Evolutionary conservation across 2,329 filamentous ascomycete species (phyloP).

Genomic region (Ophiocordyceps camponoti-rufipedis): DNA sequence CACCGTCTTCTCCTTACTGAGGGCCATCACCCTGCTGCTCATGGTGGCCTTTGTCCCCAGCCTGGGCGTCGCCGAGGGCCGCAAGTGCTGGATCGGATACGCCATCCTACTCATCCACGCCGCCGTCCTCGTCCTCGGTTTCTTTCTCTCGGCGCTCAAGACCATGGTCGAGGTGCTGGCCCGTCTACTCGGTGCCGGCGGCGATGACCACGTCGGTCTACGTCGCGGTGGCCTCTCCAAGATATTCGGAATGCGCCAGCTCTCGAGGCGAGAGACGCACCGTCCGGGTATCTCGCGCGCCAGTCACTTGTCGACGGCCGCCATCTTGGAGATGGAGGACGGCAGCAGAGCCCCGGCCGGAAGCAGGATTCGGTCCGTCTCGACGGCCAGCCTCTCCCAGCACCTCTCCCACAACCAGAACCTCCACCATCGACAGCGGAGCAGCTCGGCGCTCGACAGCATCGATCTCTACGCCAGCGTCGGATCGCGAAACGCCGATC

Average conservation of each 20-base stretch:
- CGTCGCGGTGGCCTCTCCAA: constrained; percentile 71
- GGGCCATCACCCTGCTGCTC: constrained; percentile 57
- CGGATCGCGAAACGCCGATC: constrained; percentile 30
- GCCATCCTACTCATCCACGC: constrained; percentile 75
- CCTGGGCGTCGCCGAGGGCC: constrained; percentile 56
- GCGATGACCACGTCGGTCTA: constrained; percentile 50
- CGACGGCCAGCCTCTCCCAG: constrained; percentile 37
- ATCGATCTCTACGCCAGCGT: constrained; percentile 25
- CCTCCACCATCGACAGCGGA: constrained; percentile 25
- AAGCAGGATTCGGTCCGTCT: constrained; percentile 40
- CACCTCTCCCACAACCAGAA: constrained; percentile 12
- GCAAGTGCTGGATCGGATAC: constrained; percentile 92
- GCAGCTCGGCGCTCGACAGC: constrained; percentile 36
- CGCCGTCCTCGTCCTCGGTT: constrained; percentile 71
- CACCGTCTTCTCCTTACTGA: constrained; percentile 60
- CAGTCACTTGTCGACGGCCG: constrained; percentile 67
- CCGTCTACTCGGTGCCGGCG: constrained; percentile 65
- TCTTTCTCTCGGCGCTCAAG: constrained; percentile 81
- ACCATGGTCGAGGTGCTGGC: constrained; percentile 80
- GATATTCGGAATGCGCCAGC: constrained; percentile 79
- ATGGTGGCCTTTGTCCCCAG: constrained; percentile 75
- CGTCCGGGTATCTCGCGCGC: constrained; percentile 49
- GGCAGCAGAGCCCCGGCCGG: constrained; percentile 43
- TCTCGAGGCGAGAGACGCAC: constrained; percentile 53
- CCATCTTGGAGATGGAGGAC: constrained; percentile 56